Percentiles rank a stretch among this genome's conserved stretches.
Evolutionary conservation across 805 yeast species (phyloP).

Genomic region (Pichia exigua): DNA sequence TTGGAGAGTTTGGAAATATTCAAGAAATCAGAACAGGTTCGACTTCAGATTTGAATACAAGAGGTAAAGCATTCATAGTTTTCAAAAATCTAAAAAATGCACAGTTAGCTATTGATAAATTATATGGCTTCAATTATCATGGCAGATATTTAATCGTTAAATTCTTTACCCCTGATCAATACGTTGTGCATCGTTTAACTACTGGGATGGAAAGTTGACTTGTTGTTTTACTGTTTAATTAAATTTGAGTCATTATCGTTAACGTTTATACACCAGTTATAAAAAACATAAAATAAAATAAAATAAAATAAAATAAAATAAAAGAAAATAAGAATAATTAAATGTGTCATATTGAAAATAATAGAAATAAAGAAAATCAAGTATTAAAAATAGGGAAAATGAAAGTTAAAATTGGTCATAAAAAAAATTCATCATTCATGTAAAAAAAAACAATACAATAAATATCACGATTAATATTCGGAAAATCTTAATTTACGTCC

Average conservation of each 20-base stretch:
- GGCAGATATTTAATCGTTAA: constrained; percentile 51
- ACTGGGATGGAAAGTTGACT: not conserved
- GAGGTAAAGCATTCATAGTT: constrained; percentile 49
- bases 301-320: not conserved
- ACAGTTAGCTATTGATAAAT: constrained; percentile 41
- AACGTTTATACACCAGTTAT: not conserved
- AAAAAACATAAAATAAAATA: not conserved
- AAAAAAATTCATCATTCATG: not conserved
- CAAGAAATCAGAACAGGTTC: constrained; percentile 43
- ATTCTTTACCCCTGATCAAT: constrained; percentile 37
- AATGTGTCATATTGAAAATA: not conserved
- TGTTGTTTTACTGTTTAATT: not conserved
- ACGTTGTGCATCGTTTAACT: constrained; percentile 19
- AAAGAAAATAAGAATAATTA: not conserved
- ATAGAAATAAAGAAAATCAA: not conserved
- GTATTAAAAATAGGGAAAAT: not conserved
- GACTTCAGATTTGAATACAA: constrained; percentile 26
- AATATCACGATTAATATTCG: constrained; percentile 36
- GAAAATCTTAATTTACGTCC: constrained; percentile 58
- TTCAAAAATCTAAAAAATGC: constrained; percentile 44
- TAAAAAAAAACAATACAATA: not conserved
- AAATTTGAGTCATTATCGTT: not conserved
- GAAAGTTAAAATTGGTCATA: not conserved
- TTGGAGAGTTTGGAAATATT: constrained; percentile 49
- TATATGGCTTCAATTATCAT: constrained; percentile 52